Evolutionary conservation across 495 filamentous ascomycete genomes (phyloP), one percentile per base, ranked within the genome.

Genomic region (Bacidia gigantensis): DNA sequence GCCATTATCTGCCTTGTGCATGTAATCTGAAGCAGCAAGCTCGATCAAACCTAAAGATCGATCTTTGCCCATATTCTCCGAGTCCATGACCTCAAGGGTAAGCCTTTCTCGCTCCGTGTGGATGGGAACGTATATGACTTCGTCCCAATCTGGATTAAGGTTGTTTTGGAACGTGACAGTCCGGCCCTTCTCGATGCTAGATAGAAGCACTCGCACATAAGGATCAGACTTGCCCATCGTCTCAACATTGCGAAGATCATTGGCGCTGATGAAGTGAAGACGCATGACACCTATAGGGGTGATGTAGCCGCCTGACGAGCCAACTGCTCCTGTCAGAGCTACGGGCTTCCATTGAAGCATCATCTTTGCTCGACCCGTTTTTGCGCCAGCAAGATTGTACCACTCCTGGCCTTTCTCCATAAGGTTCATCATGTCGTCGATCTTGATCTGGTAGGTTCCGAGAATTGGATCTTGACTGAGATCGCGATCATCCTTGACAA

Each of bases 91-190:
- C 65, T 98, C 92, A 12, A 99, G 67, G 0, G 78, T 78, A 18
- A 99, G 64, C 57, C 82, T 89, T 64, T 97, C 93, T 26, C 83
- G 81, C n/a, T 73, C 50, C 11, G 81, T 85, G 65, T 97, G 93
- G 51, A 99, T 77, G 0, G 93, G 90, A 0, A 99, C 77, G 65
- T 99, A 99, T 42, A 94, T 75, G 11, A 97, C 78, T 65, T 99
- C 93, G 60, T 99, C 88, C 84, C 85, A 99, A 26, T 93, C 82
- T 2, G 92, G 92, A 59, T 95, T 86, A 18, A 99, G 79, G 60
- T 95, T 95, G 63, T 90, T 99, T 60, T 88, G 81, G 69, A 90
- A 95, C 0, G 92, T 96, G 44, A 99, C 92, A 1, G 93, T 95
- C 49, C 87, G 79, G 18, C 75, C 89, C 61, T 86, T 94, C 60